Base-by-base conservation (phyloP, 2,329 filamentous ascomycete species). In the Dactylella cylindrospora region DNA sequence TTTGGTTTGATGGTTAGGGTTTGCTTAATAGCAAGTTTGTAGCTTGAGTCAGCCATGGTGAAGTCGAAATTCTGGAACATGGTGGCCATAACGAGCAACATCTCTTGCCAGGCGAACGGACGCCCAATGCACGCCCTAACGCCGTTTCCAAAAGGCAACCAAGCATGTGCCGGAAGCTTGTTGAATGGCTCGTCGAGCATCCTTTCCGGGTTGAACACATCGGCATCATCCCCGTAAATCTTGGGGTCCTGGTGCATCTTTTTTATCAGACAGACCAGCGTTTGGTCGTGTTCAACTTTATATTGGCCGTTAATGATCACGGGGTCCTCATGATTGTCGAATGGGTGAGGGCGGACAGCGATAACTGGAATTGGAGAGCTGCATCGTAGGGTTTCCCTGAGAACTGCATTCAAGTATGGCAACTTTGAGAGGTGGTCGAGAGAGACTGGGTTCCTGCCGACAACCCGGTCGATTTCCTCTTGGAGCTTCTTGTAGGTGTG, bases 141-240 rank as follows among this genome's bases (percentile, higher is more conserved):
- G 1, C 86, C 86, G 55, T 86, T 85, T 1, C 86, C 87, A 67
- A 90, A 90, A 2, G 86, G 84, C 72, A 86, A 86, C 83, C 81
- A 85, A 25, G 78, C 77, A 49, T 80, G 81, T 10, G 77, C 77
- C 23, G 81, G 84, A 4, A 86, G 76, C 20, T 80, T 79, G 60
- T 81, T 79, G 67, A 88, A 89, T 19, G 79, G 77, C 10, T 83
- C 84, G 31, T 86, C 83, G 0, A 84, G 72, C 84, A 89, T 87
- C 7, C 85, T 77, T 70, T 89, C 86, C 0, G 86, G 86, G 49
- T 76, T 78, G 73, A 86, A 90, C 15, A 82, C 78, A 0, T 78
- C 70, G 0, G 84, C 83, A 59, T 86, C 83, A 0, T 80, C 77
- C 0, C 85, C 85, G 41, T 76, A 89, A 0, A 87, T 80, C 1